Percentiles rank a stretch among this genome's conserved stretches.
Evolutionary conservation across 306 rosid species (phyloP).

Genomic region (Ormosia semicastrata): DNA sequence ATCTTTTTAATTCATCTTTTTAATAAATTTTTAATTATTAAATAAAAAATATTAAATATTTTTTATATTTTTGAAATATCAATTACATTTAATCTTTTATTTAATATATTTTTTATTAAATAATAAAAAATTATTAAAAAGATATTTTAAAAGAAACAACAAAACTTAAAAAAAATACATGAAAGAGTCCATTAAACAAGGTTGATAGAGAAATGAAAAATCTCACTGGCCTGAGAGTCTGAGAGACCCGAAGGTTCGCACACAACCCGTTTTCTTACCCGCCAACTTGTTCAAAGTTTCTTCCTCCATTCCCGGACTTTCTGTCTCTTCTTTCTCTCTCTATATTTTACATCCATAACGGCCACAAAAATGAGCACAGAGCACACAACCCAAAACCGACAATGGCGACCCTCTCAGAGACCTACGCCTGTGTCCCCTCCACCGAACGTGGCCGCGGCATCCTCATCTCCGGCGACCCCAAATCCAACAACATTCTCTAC

Average conservation of each 20-base stretch:
- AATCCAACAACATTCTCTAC: conserved; percentile 70
- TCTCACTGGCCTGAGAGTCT: neutral
- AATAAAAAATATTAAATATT: too few species aligned
- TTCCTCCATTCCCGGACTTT: conserved; percentile 31
- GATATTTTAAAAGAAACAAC: too few species aligned
- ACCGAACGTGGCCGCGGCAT: conserved; percentile 96
- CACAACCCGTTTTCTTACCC: conserved; percentile 3
- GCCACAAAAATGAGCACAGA: neutral
- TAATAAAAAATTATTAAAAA: too few species aligned
- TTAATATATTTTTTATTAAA: too few species aligned
- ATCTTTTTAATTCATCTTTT: too few species aligned
- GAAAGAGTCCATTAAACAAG: too few species aligned
- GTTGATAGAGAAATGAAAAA: neutral
- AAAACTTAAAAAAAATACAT: too few species aligned
- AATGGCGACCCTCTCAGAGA: conserved; percentile 55
- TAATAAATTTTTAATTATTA: too few species aligned
- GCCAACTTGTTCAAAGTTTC: conserved; percentile 39
- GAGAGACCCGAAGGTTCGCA: neutral
- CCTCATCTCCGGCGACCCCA: conserved; percentile 84
- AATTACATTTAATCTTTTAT: too few species aligned
- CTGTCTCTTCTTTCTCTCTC: neutral
- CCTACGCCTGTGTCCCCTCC: conserved; percentile 77
- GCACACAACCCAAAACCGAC: neutral
- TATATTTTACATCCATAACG: neutral
- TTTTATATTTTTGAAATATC: too few species aligned